Percentiles rank a stretch among this genome's conserved stretches.
Conservation (phyloP, 2,329 filamentous ascomycete species). For the Helotiales sp. region DNA sequence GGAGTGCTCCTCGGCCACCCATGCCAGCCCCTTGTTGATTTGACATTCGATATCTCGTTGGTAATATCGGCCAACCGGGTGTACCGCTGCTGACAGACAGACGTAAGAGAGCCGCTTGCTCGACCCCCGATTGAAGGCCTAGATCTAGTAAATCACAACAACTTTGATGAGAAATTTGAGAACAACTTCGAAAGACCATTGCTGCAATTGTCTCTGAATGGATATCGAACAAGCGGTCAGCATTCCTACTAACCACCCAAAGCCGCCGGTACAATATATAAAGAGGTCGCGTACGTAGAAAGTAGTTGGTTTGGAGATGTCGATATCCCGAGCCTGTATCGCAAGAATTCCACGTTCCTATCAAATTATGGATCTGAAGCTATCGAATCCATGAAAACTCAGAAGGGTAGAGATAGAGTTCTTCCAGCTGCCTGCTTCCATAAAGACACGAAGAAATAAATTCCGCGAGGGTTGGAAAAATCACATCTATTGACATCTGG, state of each 20-base stretch:
- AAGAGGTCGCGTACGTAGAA: constrained; percentile 29
- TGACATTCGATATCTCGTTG: background rate
- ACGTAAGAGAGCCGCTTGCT: background rate
- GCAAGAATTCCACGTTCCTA: background rate
- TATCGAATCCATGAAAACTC: background rate
- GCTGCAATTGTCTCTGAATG: constrained; percentile 34
- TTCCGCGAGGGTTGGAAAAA: background rate
- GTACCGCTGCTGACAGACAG: background rate
- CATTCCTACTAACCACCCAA: constrained; percentile 31
- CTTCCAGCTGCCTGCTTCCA: background rate
- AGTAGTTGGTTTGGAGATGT: constrained; percentile 35
- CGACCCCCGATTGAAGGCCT: background rate
- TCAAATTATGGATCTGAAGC: background rate
- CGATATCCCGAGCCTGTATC: constrained; percentile 25
- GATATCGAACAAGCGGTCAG: constrained; percentile 28
- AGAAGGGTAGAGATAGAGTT: background rate
- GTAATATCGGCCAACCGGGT: background rate
- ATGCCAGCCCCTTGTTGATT: background rate
- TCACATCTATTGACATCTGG: background rate
- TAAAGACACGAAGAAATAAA: background rate
- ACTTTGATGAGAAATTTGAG: constrained; percentile 19
- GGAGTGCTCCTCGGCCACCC: background rate
- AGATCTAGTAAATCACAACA: constrained; percentile 11
- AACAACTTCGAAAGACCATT: constrained; percentile 22
- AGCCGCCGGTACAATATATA: constrained; percentile 20